These are phyloP conservation scores for Parascedosporium putredinis DNA, from an alignment of 2,329 filamentous ascomycete genomes.

Conservation along the genomic window DNA sequence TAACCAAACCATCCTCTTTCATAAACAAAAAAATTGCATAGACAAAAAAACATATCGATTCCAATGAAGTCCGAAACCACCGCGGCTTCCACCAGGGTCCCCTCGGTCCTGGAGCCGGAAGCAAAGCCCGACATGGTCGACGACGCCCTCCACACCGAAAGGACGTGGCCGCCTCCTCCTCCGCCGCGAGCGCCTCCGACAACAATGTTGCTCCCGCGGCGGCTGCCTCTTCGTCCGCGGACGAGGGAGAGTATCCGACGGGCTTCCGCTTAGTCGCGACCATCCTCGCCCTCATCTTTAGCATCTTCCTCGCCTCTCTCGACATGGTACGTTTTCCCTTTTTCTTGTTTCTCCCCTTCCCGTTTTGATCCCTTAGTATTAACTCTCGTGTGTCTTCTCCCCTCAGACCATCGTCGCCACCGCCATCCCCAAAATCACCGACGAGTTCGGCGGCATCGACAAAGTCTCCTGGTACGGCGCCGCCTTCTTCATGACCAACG, in stretches of 20 bases:
- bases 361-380: too few relatives aligned
- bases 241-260: slow-evolving; percentile 7
- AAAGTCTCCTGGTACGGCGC: slow-evolving; percentile 51
- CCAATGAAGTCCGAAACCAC: background rate
- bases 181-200: background rate
- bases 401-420: slow-evolving; percentile 45
- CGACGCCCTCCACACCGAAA: background rate
- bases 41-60: background rate
- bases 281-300: slow-evolving; percentile 11
- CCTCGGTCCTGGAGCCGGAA: background rate
- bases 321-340: slow-evolving; percentile 10
- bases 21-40: background rate
- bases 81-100: background rate
- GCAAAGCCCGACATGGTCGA: background rate
- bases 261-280: slow-evolving; percentile 10
- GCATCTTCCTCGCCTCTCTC: slow-evolving; percentile 11
- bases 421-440: slow-evolving; percentile 45
- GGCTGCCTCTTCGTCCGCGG: too few relatives aligned
- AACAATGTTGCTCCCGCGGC: background rate
- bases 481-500: slow-evolving; percentile 40
- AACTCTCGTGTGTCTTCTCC: background rate
- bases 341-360: background rate
- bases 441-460: slow-evolving; percentile 38
- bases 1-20: too few relatives aligned
- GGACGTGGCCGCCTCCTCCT: background rate